Percentiles rank a stretch among this genome's conserved stretches.
Conservation (phyloP, 202 grass and related monocot genomes). For the Miscanthus sacchariflorus region DNA sequence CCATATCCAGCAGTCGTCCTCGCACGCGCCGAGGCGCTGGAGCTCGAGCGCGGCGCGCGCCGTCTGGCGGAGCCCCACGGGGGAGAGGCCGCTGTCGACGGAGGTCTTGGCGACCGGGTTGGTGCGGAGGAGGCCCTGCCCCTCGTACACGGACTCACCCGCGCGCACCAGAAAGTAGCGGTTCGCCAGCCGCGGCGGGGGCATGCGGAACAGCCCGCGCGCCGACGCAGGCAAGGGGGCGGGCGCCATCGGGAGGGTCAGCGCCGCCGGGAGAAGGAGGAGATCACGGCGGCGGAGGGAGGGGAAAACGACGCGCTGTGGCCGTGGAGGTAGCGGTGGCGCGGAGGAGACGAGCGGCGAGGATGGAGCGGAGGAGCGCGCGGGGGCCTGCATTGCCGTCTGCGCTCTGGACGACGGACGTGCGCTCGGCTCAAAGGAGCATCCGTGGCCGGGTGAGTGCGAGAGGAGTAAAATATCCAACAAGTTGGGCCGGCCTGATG, state of each 20-base stretch:
- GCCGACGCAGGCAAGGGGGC: conserved; percentile 51
- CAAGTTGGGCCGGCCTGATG: not conserved
- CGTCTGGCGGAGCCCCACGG: conserved; percentile 72
- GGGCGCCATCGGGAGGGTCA: conserved; percentile 27
- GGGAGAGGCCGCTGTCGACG: conserved; percentile 86
- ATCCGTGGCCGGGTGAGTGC: not conserved
- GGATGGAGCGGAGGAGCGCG: conserved; percentile 27
- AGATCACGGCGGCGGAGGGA: conserved; percentile 46
- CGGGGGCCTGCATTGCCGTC: conserved; percentile 43
- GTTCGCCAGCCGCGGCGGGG: conserved; percentile 71
- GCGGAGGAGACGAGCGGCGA: conserved; percentile 26
- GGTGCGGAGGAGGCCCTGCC: conserved; percentile 70
- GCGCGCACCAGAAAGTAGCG: conserved; percentile 94
- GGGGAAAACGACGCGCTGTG: not conserved
- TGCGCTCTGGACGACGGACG: not conserved
- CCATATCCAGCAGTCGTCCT: conserved; percentile 96
- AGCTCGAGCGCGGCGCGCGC: conserved; percentile 82
- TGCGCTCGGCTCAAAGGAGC: not conserved
- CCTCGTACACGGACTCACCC: conserved; percentile 90
- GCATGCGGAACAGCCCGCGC: conserved; percentile 94
- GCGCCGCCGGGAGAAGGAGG: conserved; percentile 53
- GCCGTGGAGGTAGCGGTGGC: not conserved
- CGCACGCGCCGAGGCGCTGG: conserved; percentile 77
- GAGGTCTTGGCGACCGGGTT: conserved; percentile 95
- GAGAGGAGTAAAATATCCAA: conserved; percentile 38